Evolutionary conservation across 1,284 basidiomycete genomes (phyloP).

Genomic region (Pterulicium gracile): DNA sequence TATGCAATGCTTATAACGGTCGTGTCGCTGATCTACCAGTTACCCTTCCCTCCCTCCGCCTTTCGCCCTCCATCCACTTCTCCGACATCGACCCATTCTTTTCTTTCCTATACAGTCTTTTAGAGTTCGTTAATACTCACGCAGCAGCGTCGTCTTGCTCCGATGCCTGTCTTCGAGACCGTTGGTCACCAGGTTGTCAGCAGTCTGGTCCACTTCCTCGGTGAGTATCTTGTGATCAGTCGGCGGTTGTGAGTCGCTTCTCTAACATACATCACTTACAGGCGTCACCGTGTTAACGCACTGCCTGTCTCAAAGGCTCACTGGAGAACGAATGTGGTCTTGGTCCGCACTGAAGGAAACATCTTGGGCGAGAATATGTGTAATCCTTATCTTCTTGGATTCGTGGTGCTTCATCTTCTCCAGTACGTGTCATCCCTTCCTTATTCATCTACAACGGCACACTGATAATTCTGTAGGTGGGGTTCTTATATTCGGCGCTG

Average conservation of each 20-base stretch:
- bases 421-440: constrained; percentile 14
- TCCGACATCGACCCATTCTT: too few relatives aligned
- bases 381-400: constrained; percentile 19
- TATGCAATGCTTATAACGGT: too few relatives aligned
- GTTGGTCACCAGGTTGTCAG: neutral
- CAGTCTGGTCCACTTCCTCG: neutral
- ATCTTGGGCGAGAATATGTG: constrained; percentile 17
- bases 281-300: constrained; percentile 20
- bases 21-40: too few relatives aligned
- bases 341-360: constrained; percentile 13
- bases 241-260: neutral
- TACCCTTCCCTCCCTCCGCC: too few relatives aligned
- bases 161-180: neutral
- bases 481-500: constrained; percentile 26
- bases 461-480: constrained; percentile 14
- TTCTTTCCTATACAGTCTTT: too few relatives aligned
- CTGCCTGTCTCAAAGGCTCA: constrained; percentile 19
- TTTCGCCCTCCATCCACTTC: too few relatives aligned
- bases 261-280: constrained; percentile 8
- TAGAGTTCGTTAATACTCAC: too few relatives aligned
- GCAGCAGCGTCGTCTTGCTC: too few relatives aligned
- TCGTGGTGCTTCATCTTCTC: constrained; percentile 26
- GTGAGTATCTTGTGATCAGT: neutral
- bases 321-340: constrained; percentile 14
- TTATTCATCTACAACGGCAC: neutral